Percentiles rank a stretch among this genome's conserved stretches.
These are phyloP conservation scores for Melocanna baccifera DNA, from an alignment of 176 grass and related monocot species.

Conservation along the genomic window DNA sequence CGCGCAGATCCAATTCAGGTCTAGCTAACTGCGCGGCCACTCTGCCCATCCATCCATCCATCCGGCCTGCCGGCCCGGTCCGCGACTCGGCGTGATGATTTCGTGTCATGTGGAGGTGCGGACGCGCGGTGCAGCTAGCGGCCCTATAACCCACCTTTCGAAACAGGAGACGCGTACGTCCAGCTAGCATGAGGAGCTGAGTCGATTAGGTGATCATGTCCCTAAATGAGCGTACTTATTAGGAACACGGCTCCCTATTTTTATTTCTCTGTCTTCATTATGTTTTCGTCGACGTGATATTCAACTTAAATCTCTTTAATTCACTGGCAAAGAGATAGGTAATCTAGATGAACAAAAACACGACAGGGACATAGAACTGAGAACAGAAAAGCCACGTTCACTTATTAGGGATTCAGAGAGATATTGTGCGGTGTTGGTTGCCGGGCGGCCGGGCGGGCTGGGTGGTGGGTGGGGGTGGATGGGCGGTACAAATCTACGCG, in stretches of 20 bases:
- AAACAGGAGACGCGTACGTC: background rate
- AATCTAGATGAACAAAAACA: no score
- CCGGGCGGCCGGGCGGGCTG: no score
- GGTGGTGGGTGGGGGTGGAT: background rate
- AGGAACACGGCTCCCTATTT: no score
- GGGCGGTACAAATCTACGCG: background rate
- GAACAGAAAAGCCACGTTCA: no score
- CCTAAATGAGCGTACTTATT: background rate
- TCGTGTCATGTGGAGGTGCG: background rate
- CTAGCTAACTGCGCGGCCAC: no score
- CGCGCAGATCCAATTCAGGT: no score
- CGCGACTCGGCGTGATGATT: background rate
- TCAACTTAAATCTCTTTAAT: no score
- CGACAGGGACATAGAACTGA: no score
- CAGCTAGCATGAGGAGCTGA: background rate
- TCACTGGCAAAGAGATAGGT: no score
- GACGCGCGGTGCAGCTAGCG: background rate
- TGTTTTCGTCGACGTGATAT: no score
- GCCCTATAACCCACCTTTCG: background rate
- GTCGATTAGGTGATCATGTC: background rate
- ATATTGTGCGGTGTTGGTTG: background rate
- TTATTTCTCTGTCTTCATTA: no score
- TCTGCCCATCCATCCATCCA: no score
- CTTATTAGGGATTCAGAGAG: background rate
- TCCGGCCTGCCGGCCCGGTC: background rate